These are phyloP conservation scores for Dendrobium chrysotoxum DNA, from an alignment of 106 monocot species.

Conservation along the genomic window DNA sequence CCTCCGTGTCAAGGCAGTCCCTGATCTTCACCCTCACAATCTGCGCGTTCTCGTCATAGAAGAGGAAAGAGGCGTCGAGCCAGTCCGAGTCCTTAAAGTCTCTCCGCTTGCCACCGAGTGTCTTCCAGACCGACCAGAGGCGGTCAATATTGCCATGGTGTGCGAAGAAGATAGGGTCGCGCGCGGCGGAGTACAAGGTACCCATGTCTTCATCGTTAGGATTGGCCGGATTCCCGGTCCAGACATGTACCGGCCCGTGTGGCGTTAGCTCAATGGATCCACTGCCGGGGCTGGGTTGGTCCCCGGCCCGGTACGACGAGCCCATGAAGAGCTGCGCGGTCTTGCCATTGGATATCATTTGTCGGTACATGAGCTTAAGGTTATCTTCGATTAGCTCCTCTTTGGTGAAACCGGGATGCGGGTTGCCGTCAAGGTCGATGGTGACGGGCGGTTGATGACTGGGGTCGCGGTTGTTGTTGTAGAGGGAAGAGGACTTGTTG, in stretches of 20 bases:
- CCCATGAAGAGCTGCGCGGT: slow-evolving; percentile 48
- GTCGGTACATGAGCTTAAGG: slow-evolving; percentile 54
- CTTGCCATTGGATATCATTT: slow-evolving; percentile 38
- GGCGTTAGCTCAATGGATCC: slow-evolving; percentile 38
- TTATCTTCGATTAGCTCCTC: slow-evolving; percentile 31
- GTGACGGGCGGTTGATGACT: slow-evolving; percentile 27
- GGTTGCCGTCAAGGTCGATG: slow-evolving; percentile 25
- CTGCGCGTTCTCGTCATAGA: slow-evolving; percentile 18
- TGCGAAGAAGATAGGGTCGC: slow-evolving; percentile 45
- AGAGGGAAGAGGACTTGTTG: slow-evolving; percentile 21
- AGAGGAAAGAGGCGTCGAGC: slow-evolving; percentile 13
- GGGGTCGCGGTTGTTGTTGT: slow-evolving; percentile 21
- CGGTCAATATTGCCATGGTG: slow-evolving; percentile 47
- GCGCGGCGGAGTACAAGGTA: slow-evolving; percentile 35
- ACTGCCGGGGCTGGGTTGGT: slow-evolving; percentile 12
- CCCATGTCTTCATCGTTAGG: slow-evolving; percentile 41
- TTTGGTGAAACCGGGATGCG: not conserved
- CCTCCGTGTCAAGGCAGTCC: not conserved
- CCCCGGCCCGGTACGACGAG: slow-evolving; percentile 30
- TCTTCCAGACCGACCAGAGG: slow-evolving; percentile 39
- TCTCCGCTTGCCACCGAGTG: slow-evolving; percentile 5
- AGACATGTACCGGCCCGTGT: slow-evolving; percentile 28
- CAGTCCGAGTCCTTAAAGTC: slow-evolving; percentile 16
- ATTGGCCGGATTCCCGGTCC: slow-evolving; percentile 22
- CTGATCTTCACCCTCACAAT: slow-evolving; percentile 17